Evolutionary conservation across 1,139 yeast genomes (phyloP), one percentile per base, ranked within the genome.

Genomic region (Saccharomyces pastorianus): DNA sequence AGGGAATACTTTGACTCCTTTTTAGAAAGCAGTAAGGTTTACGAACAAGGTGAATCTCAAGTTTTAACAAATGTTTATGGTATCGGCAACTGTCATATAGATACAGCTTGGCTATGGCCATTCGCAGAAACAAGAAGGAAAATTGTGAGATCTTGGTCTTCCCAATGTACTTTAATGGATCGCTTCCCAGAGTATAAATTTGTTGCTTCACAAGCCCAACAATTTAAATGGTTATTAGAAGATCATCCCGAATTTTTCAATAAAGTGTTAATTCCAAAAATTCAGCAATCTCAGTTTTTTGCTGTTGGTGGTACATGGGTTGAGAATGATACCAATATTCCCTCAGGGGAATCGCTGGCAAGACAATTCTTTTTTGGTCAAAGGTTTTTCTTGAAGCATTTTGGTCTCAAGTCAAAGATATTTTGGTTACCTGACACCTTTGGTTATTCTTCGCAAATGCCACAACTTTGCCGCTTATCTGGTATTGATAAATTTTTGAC

Each of bases 281-380:
- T 85, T 53, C 75, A 80, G 52, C 80, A 82, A 41, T 88, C 88
- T 53, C 85, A 87, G 61, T 93, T 91, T 66, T 77, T 89, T 52
- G 96, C 96, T 13, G 80, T 93, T 60, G 99, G 99, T 54, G 98
- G 98, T 3, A 83, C 96, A 0, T 93, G 98, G 98, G 98, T 93
- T 50, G 99, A 93, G 71, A 87, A 89, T 68, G 99, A 93, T 70
- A 91, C 98, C 17, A 93, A 93, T 70, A 78, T 93, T 73, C 98
- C 98, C 14, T 77, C 82, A 60, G 97, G 98, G 50, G 99, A 93
- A 71, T 85, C 96, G 0, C 76, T 93, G 58, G 83, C 84, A 26
- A 81, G 98, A 61, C 99, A 93, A 67, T 88, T 91, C 65, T 75
- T 91, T 54, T 80, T 87, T 59, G 99, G 99, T 14, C 99, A 93